Evolutionary conservation across 139 green algal species (phyloP).

Genomic region (Asterochloris erici): DNA sequence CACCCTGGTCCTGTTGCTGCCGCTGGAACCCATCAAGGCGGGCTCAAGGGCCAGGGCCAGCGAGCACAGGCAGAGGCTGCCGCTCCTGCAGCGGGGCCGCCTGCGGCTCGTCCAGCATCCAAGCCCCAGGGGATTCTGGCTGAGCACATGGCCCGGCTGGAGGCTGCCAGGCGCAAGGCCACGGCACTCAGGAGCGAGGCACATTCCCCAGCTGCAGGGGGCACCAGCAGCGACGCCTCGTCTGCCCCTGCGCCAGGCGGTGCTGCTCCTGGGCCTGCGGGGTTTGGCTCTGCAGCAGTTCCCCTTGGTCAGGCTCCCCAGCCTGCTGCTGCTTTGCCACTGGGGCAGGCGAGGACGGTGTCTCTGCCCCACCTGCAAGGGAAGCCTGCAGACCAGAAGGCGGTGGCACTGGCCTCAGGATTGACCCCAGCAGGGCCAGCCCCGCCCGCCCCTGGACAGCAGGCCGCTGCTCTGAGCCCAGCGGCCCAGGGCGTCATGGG

Average conservation of each 20-base stretch:
- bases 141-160: conserved; percentile 10
- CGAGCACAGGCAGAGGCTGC: too few relatives aligned
- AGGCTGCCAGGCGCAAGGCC: conserved; percentile 11
- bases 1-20: too few relatives aligned
- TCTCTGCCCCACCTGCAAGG: too few relatives aligned
- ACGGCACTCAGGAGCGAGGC: conserved; percentile 1
- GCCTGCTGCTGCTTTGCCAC: too few relatives aligned
- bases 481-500: conserved; percentile 3
- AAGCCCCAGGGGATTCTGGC: conserved; percentile 7
- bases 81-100: too few relatives aligned
- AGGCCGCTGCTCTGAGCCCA: not conserved
- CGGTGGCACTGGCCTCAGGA: too few relatives aligned
- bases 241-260: conserved; percentile 1
- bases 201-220: not conserved
- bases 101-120: too few relatives aligned
- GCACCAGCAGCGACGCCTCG: not conserved
- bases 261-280: not conserved
- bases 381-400: too few relatives aligned
- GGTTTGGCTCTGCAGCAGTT: not conserved
- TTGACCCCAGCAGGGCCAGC: too few relatives aligned
- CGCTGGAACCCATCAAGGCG: too few relatives aligned
- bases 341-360: too few relatives aligned
- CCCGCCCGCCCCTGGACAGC: not conserved
- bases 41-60: too few relatives aligned
- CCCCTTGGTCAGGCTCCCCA: not conserved